phyloP scores from a whole-genome alignment of 2,329 filamentous ascomycete genomes.

The Aspergillus fischeri region DNA sequence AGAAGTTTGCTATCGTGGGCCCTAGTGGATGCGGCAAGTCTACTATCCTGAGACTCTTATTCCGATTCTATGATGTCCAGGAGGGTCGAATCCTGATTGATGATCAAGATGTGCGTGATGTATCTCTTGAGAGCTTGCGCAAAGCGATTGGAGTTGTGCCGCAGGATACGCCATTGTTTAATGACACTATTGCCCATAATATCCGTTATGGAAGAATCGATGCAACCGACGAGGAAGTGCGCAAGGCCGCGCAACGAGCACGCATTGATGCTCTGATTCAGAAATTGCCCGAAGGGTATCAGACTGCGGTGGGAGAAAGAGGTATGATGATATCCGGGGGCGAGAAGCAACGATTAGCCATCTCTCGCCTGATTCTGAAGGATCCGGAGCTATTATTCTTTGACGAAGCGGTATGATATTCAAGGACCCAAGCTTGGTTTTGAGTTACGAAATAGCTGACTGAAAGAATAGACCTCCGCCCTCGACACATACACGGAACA shows the following conservation, averaged over 20 bases:
- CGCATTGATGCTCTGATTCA: conserved; percentile 79
- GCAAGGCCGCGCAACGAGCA: conserved; percentile 74
- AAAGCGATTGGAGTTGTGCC: conserved; percentile 90
- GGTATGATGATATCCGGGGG: conserved; percentile 96
- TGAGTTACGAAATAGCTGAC: not conserved
- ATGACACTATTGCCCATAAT: conserved; percentile 93
- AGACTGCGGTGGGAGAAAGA: conserved; percentile 86
- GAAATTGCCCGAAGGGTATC: conserved; percentile 79
- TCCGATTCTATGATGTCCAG: conserved; percentile 91
- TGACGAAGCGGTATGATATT: conserved; percentile 68
- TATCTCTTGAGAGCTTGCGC: conserved; percentile 77
- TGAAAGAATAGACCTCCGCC: conserved; percentile 61
- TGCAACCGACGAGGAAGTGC: conserved; percentile 67
- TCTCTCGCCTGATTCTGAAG: conserved; percentile 79
- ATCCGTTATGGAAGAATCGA: conserved; percentile 86
- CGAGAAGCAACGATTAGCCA: conserved; percentile 86
- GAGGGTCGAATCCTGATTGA: conserved; percentile 83
- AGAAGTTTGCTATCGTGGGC: conserved; percentile 93
- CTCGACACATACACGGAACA: conserved; percentile 93
- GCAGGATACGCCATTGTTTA: conserved; percentile 95
- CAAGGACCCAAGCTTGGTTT: not conserved
- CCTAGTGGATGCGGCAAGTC: conserved; percentile 96
- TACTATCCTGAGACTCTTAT: conserved; percentile 82
- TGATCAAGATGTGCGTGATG: conserved; percentile 82
- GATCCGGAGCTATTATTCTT: conserved; percentile 90